Conservation (phyloP, 257 asterid species). For the Gentiana straminea region DNA sequence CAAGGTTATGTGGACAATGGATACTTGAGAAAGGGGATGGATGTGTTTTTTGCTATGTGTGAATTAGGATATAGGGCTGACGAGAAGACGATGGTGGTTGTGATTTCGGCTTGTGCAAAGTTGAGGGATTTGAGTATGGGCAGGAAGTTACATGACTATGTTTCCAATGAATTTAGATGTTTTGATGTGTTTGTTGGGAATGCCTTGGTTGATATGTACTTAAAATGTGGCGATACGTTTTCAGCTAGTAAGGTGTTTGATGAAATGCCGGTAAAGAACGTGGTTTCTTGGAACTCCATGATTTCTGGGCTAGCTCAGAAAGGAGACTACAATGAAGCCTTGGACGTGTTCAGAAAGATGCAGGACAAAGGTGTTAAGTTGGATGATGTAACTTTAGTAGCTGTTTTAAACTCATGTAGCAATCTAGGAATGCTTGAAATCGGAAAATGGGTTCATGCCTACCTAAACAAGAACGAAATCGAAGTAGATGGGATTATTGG, state of each 20-base stretch:
- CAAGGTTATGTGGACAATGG: slow-evolving; percentile 33
- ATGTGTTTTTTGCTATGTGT: slow-evolving; percentile 23
- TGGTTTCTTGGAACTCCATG: slow-evolving; percentile 35
- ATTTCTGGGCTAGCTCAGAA: slow-evolving; percentile 29
- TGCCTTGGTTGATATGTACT: slow-evolving; percentile 36
- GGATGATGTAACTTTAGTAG: slow-evolving; percentile 32
- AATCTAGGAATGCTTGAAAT: slow-evolving; percentile 29
- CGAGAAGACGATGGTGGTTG: slow-evolving; percentile 32
- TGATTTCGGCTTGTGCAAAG: slow-evolving; percentile 30
- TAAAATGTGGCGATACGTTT: slow-evolving; percentile 28
- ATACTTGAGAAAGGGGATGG: slow-evolving; percentile 21
- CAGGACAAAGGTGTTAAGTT: slow-evolving; percentile 18
- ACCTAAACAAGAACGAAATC: slow-evolving; percentile 17
- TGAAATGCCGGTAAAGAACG: slow-evolving; percentile 28
- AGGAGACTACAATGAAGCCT: slow-evolving; percentile 21
- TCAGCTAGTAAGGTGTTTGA: slow-evolving; percentile 20
- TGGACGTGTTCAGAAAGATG: slow-evolving; percentile 22
- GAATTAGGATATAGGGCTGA: slow-evolving; percentile 22
- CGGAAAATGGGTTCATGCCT: slow-evolving; percentile 38
- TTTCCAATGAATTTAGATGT: slow-evolving; percentile 6
- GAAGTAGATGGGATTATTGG: slow-evolving; percentile 18
- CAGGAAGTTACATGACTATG: slow-evolving; percentile 27
- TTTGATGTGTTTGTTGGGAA: slow-evolving; percentile 35
- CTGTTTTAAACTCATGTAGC: slow-evolving; percentile 31
- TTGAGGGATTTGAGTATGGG: slow-evolving; percentile 33